A percentile compares a stretch with the other conserved stretches of the same genome.
These are phyloP conservation scores for Blepharisma undulans DNA, from an alignment of 169 alveolate species.

Conservation along the genomic window DNA sequence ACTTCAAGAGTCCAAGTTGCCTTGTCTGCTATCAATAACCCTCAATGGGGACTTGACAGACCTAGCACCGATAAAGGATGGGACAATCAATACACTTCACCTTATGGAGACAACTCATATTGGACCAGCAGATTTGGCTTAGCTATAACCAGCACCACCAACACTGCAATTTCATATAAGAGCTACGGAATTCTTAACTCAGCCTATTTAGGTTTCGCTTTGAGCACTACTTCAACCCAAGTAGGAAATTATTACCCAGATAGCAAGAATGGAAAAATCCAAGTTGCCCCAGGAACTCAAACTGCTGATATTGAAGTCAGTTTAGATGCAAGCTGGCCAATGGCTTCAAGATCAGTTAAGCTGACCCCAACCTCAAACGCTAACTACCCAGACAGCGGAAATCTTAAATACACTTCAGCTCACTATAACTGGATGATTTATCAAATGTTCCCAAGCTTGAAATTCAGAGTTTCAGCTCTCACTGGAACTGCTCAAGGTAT, in stretches of 20 bases:
- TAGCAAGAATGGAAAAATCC: neutral
- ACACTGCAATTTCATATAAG: too few species aligned
- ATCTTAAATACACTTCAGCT: neutral
- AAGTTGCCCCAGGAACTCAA: neutral
- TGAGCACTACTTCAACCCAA: neutral
- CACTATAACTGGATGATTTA: neutral
- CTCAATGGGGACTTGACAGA: constrained; percentile 23
- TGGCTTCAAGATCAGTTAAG: neutral
- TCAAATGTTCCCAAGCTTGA: neutral
- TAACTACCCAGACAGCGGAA: neutral
- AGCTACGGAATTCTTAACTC: constrained; percentile 11
- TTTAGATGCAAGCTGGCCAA: neutral
- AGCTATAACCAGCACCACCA: neutral
- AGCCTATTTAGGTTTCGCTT: neutral
- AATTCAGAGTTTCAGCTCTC: constrained; percentile 12
- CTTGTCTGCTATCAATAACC: neutral
- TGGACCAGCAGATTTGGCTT: constrained; percentile 10
- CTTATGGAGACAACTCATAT: too few species aligned
- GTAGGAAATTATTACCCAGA: neutral
- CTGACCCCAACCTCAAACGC: neutral
- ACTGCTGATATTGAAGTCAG: neutral
- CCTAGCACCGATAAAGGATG: neutral
- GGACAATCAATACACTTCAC: neutral
- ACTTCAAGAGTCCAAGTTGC: neutral
- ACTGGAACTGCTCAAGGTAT: neutral